Evolutionary conservation across 306 rosid genomes (phyloP), one percentile per base, ranked within the genome.

Genomic region (Prunus mongolica): DNA sequence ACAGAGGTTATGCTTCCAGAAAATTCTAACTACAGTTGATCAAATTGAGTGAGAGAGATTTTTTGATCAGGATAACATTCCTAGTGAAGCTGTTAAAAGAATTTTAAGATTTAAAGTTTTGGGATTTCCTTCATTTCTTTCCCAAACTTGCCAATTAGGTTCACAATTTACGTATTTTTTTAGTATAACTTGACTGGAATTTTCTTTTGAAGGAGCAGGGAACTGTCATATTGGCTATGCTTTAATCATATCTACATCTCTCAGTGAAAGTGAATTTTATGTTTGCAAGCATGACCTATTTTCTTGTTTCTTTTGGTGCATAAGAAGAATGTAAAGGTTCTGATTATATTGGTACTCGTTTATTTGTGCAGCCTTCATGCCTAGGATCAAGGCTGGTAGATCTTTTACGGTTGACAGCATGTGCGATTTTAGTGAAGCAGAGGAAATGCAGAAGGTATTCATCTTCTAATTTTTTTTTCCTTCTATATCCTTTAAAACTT

Each of bases 301-400:
- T 47, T 24, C 8, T 19, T 71, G 11, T 19, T 32, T 30, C 12
- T n/a, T 52, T 52, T 30, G 60, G 50, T n/a, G 27, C 22, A 45
- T 67, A 22, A 13, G 34, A 55, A 24, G 25, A 19, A 5, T 25
- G 19, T 28, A 25, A 28, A 68, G 52, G 62, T 78, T 67, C 27
- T 81, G 84, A 82, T 72, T 50, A 30, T 67, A 57, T 41, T 8
- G 41, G 68, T 46, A 27, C 25, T 76, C 77, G 3, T 28, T 30
- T 18, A 14, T 57, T 73, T 38, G 54, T 87, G 84, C 97, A 96
- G 99, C 99, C 30, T 96, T 86, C 71, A 89, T 96, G 98, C 89
- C 96, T 38, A 93, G 83, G 88, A 91, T 96, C 86, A 96, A 86
- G 96, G 82, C 87, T 3, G 82, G 86, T 34, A 92, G 99, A 85